Conservation (phyloP, 2,329 filamentous ascomycete species). For the Aspergillus felis region DNA sequence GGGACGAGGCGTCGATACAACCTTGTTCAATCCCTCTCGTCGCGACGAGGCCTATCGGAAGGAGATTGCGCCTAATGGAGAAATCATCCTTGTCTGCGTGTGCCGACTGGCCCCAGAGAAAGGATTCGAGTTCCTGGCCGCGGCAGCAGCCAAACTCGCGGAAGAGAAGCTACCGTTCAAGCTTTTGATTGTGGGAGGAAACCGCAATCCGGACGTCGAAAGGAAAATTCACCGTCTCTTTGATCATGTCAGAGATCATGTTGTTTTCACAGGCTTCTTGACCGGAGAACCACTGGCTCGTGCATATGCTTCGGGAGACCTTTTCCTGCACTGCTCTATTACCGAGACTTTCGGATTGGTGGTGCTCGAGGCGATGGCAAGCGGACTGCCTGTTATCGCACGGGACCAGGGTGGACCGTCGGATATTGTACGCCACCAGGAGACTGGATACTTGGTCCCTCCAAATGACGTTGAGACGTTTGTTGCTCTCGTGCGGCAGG, state of each 20-base stretch:
- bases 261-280: constrained; percentile 65
- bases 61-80: constrained; percentile 57
- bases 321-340: constrained; percentile 69
- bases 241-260: constrained; percentile 50
- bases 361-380: constrained; percentile 68
- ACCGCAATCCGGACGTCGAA: constrained; percentile 61
- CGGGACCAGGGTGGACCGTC: constrained; percentile 67
- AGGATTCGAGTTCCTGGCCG: constrained; percentile 64
- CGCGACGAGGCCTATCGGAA: constrained; percentile 51
- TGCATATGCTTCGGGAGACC: constrained; percentile 64
- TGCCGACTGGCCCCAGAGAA: constrained; percentile 67
- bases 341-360: constrained; percentile 71
- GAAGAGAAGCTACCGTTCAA: constrained; percentile 57
- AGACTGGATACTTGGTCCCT: constrained; percentile 58
- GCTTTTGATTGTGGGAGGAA: constrained; percentile 65
- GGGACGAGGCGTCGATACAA: constrained; percentile 62
- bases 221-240: constrained; percentile 60
- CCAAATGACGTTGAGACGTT: constrained; percentile 59
- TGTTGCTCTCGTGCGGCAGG: constrained; percentile 49
- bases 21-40: constrained; percentile 55
- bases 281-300: constrained; percentile 58
- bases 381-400: constrained; percentile 64
- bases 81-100: constrained; percentile 63
- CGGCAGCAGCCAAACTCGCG: constrained; percentile 53
- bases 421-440: constrained; percentile 59